Base-by-base conservation (phyloP, 768 basidiomycete genomes). In the Sporobolomyces phaffii region DNA sequence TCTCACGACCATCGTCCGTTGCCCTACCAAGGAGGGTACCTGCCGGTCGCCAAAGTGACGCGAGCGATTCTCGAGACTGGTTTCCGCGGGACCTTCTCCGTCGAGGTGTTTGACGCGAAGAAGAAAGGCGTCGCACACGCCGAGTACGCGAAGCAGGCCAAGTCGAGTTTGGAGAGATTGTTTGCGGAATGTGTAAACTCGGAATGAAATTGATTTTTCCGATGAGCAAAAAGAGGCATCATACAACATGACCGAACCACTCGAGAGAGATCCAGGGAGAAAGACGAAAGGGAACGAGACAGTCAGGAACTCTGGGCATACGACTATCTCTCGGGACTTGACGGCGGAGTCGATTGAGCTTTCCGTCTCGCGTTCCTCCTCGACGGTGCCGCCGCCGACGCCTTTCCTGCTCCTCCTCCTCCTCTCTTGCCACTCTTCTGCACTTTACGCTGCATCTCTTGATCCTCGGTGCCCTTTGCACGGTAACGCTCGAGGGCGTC, bases 401-500 rank as follows among this genome's bases (percentile, higher is more conserved):
- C 48, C 15, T 7, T 11, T 50, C 24, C 40, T n/a, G 43, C 60
- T 15, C 43, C 60, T 13, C 50, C 54, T 24, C 62, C 60, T 13
- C 50, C 54, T 24, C 62, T 65, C 52, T 50, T 51, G 20, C 60
- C 60, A 43, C 26, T 43, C 62, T 67, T 69, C 38, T 57, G 54
- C 24, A 70, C 65, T 62, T 68, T 68, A 47, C 59, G 50, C 53
- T 65, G 59, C 38, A 74, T 54, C 26, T 86, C 92, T 65, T 92
- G 86, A 71, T 97, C 93, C 77, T 94, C 93, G 66, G 87, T 85
- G 5, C 96, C 96, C 77, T 94, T 90, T 5, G 82, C 81, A 67
- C 83, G 85, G 75, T 89, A 83, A 72, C 91, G 88, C 24, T 89
- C 86, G 9, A 98, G 81, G 67, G 89, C 92, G 75, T 82, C 82